Evolutionary conservation across 495 filamentous ascomycete genomes (phyloP), one percentile per base, ranked within the genome.

Genomic region (Platismatia glauca): DNA sequence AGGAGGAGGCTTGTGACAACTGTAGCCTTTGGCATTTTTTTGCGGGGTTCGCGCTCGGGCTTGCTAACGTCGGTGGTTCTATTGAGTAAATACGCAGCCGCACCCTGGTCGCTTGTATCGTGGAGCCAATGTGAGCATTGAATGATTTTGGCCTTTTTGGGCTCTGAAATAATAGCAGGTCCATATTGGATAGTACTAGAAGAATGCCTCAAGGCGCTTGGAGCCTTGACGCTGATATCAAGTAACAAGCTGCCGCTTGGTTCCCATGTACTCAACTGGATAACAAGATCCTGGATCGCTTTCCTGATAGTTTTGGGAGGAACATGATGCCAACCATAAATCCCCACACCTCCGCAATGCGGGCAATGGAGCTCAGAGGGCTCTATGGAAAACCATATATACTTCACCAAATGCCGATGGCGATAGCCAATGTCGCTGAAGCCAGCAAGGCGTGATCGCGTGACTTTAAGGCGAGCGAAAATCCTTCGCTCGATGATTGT

Each of bases 181-280:
- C 53, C 53, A 63, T 63, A 63, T 57, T 63, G 65, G 43, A 57
- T 62, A 60, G 7, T 64, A 53, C 34, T 69, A 66, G 73, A 75
- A 69, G 66, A 71, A 70, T 75, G 71, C 64, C 71, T 65, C 58
- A 68, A 72, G 61, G 72, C 73, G 61, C 71, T 75, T 55, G 68
- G 73, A 61, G 73, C 72, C 61, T 74, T 69, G 61, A 73, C 67
- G 67, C 75, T 73, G 56, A 75, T 74, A 66, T 76, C 75, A 59
- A 76, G 71, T 57, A 69, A 61, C 64, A 76, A 72, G 61, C 69
- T 64, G 67, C 67, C 58, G 44, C 66, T 64, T 55, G 68, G 70
- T 57, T 74, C 71, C 73, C 71, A 76, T 59, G 60, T 68, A 65
- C 72, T 71, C 66, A 76, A 71, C 67, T 65, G 62, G 27, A 69